These are phyloP conservation scores for Capronia epimyces DNA, from an alignment of 2,329 filamentous ascomycete genomes.

Conservation along the genomic window DNA sequence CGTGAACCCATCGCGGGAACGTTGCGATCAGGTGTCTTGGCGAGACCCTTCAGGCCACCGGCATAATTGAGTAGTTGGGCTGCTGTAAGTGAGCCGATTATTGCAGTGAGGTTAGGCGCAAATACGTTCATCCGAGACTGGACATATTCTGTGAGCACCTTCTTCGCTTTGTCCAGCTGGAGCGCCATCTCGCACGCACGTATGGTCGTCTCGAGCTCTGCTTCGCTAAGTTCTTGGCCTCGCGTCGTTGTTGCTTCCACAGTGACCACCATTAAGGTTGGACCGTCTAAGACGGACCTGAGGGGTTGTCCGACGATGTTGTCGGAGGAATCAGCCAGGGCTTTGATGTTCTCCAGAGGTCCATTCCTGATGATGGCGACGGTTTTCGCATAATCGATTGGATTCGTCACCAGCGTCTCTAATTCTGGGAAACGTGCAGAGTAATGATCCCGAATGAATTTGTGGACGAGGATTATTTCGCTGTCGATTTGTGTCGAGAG, in stretches of 20 bases:
- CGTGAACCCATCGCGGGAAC: constrained; percentile 86
- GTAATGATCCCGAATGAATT: constrained; percentile 94
- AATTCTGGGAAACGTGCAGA: constrained; percentile 89
- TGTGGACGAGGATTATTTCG: constrained; percentile 89
- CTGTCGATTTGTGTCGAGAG: constrained; percentile 89
- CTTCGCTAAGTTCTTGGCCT: constrained; percentile 68
- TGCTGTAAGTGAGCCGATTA: constrained; percentile 87
- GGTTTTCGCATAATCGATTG: constrained; percentile 90
- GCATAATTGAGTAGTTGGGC: constrained; percentile 95
- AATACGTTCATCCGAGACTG: constrained; percentile 96
- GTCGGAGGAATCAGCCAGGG: constrained; percentile 66
- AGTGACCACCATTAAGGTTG: constrained; percentile 90
- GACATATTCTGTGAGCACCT: constrained; percentile 82
- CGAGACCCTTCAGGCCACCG: constrained; percentile 79
- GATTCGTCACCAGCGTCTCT: constrained; percentile 82
- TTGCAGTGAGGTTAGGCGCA: constrained; percentile 82
- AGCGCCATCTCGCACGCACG: constrained; percentile 82
- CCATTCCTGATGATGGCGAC: constrained; percentile 91
- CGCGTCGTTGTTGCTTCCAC: constrained; percentile 89
- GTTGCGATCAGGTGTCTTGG: constrained; percentile 91
- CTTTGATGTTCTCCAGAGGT: constrained; percentile 81
- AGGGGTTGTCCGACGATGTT: constrained; percentile 73
- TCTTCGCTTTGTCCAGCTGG: constrained; percentile 81
- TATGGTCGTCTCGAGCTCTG: constrained; percentile 68
- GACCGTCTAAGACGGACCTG: constrained; percentile 76